Conservation (phyloP, 495 filamentous ascomycete species). For the Penicillium steckii region DNA sequence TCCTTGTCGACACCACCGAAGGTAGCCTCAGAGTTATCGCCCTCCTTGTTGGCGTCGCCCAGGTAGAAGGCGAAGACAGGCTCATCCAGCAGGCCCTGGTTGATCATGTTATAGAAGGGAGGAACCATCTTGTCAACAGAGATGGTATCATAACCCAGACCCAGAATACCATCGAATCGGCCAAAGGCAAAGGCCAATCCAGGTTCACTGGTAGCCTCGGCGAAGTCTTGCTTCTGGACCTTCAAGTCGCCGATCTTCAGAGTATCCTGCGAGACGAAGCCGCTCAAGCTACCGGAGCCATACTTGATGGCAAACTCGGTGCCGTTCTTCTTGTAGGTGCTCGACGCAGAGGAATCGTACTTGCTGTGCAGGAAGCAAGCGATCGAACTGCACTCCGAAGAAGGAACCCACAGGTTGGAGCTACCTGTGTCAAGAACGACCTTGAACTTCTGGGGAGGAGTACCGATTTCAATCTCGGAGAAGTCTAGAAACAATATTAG, state of each 20-base stretch:
- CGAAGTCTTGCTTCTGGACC: constrained; percentile 87
- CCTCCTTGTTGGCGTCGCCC: constrained; percentile 66
- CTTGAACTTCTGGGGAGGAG: constrained; percentile 93
- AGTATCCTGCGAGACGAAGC: constrained; percentile 86
- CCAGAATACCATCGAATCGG: constrained; percentile 96
- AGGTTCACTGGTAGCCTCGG: constrained; percentile 91
- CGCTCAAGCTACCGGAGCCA: constrained; percentile 91
- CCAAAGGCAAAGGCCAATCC: constrained; percentile 98
- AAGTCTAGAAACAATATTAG: constrained; percentile 65
- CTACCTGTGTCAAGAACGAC: constrained; percentile 98
- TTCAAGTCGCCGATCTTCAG: constrained; percentile 86
- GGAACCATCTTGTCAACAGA: constrained; percentile 93
- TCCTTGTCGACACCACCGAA: constrained; percentile 89
- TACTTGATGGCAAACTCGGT: constrained; percentile 91
- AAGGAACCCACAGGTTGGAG: constrained; percentile 99
- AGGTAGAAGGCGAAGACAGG: constrained; percentile 97
- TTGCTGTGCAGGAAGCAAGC: constrained; percentile 97
- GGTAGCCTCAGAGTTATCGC: constrained; percentile 78
- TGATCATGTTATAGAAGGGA: constrained; percentile 93
- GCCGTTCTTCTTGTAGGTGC: constrained; percentile 92
- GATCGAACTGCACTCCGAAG: constrained; percentile 85
- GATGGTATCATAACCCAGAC: constrained; percentile 91
- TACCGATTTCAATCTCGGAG: constrained; percentile 92
- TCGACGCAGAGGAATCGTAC: constrained; percentile 89
- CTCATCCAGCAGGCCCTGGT: constrained; percentile 86